Evolutionary conservation across 305 asterid species (phyloP), one percentile per base, ranked within the genome.

Genomic region (Plantago coronopus): DNA sequence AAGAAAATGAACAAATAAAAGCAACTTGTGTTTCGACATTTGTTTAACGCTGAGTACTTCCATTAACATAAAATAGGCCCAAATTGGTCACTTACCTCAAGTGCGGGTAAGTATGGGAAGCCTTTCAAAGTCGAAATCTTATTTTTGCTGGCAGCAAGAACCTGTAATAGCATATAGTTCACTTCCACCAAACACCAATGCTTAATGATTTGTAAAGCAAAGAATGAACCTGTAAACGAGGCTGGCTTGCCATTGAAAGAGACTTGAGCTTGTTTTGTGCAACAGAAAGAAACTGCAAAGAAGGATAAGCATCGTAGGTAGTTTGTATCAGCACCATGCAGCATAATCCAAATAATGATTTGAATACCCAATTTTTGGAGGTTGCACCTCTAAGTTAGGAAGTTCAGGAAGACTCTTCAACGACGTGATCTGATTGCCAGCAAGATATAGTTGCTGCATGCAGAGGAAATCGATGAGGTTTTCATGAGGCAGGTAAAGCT

Each of bases 221-320:
- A 23, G 67, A 67, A 78, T 70, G 37, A 64, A 89, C 99, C 99
- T 94, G 99, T 66, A 94, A 74, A 66, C 96, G 94, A 72, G 99
- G 99, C 72, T 94, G 99, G 82, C 96, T 82, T 18, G 99, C 89
- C 99, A 94, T 94, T 68, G 95, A 82, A 66, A 94, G 89, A 53
- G 99, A 89, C 76, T 85, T 94, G 63, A 94, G 75, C 79, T 94
- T 94, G 78, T 94, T 94, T 78, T 94, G 99, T 45, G 99, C 99
- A 70, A 94, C 95, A 40, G 99, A 94, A 66, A 94, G 91, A 77
- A 94, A 94, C 99, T 94, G 87, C 62, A 73, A 73, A 66, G 64
- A 34, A 59, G 66, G 59, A 64, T 42, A 53, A 34, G 23, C 21
- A 49, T 43, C 10, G 19, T 75, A 51, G 37, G 25, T 45, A 65